Percentiles rank a stretch among this genome's conserved stretches.
These are phyloP conservation scores for Bipolaris zeicola DNA, from an alignment of 2,329 filamentous ascomycete genomes.

Conservation along the genomic window DNA sequence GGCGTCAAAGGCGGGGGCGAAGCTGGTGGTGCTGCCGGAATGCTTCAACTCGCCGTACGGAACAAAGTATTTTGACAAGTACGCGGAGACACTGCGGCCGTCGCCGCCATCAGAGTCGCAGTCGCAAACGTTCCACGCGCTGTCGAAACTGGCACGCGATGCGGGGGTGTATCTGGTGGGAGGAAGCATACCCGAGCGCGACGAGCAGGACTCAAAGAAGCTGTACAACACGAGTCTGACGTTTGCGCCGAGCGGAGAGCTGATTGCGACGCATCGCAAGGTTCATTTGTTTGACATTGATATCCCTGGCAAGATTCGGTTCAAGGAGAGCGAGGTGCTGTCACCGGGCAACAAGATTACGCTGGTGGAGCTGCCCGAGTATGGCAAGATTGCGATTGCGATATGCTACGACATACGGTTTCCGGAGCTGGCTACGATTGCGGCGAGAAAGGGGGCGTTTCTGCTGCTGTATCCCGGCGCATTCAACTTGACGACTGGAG, in stretches of 20 bases:
- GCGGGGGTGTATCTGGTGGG: slow-evolving; percentile 82
- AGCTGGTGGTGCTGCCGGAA: slow-evolving; percentile 90
- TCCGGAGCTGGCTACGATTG: slow-evolving; percentile 88
- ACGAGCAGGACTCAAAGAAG: slow-evolving; percentile 60
- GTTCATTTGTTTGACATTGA: slow-evolving; percentile 97
- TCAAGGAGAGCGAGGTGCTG: slow-evolving; percentile 88
- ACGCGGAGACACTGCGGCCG: slow-evolving; percentile 86
- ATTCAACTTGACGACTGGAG: slow-evolving; percentile 93
- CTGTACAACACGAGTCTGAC: slow-evolving; percentile 92
- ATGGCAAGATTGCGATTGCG: slow-evolving; percentile 83
- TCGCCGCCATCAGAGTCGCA: slow-evolving; percentile 72
- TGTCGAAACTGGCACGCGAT: slow-evolving; percentile 79
- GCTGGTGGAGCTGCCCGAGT: slow-evolving; percentile 82
- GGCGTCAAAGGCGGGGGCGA: slow-evolving; percentile 75
- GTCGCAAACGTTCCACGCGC: slow-evolving; percentile 83
- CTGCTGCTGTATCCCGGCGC: slow-evolving; percentile 92
- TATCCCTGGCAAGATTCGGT: slow-evolving; percentile 92
- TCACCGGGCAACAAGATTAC: slow-evolving; percentile 84
- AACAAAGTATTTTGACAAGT: slow-evolving; percentile 85
- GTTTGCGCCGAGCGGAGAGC: slow-evolving; percentile 76
- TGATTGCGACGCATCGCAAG: slow-evolving; percentile 90
- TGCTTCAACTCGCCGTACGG: slow-evolving; percentile 99
- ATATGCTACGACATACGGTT: slow-evolving; percentile 99
- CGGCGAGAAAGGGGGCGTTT: slow-evolving; percentile 84
- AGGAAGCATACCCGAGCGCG: slow-evolving; percentile 88